Conservation (phyloP, 1,284 basidiomycete species). For the Rhodotorula sp. region DNA sequence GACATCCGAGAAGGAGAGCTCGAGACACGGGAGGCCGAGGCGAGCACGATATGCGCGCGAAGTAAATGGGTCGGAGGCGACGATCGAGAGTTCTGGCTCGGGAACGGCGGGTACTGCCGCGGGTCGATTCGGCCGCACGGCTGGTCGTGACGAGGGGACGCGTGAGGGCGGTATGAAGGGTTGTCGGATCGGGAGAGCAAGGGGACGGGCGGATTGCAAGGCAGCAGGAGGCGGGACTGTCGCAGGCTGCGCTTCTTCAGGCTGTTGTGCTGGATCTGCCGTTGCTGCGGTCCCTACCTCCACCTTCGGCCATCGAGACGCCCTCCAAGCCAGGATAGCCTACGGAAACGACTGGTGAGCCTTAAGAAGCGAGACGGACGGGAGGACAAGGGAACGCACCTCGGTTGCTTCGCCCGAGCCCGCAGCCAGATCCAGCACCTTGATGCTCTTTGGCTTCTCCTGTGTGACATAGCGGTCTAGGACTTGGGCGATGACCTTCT, state of each 20-base stretch:
- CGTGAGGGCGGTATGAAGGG: neutral
- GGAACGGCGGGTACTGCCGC: neutral
- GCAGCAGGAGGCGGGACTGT: neutral
- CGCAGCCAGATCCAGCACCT: conserved; percentile 58
- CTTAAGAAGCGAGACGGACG: too few relatives aligned
- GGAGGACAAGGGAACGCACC: conserved; percentile 43
- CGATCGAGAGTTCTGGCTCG: conserved; percentile 15
- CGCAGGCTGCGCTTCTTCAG: neutral
- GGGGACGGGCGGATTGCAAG: neutral
- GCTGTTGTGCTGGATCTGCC: neutral
- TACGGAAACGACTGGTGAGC: neutral
- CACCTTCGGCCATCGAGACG: conserved; percentile 18
- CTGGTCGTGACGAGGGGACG: neutral
- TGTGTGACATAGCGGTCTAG: conserved; percentile 53
- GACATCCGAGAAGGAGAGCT: conserved; percentile 59
- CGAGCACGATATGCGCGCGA: conserved; percentile 45
- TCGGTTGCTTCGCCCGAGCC: conserved; percentile 49
- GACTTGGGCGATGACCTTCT: conserved; percentile 53
- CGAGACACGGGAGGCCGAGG: conserved; percentile 56
- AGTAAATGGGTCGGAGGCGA: conserved; percentile 42
- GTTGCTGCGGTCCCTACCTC: neutral
- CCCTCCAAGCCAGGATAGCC: conserved; percentile 31
- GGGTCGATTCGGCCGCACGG: neutral
- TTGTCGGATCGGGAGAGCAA: neutral
- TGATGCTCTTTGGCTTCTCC: conserved; percentile 47